Evolutionary conservation across 1,284 basidiomycete genomes (phyloP).

Genomic region (Trichosporon sp.): DNA sequence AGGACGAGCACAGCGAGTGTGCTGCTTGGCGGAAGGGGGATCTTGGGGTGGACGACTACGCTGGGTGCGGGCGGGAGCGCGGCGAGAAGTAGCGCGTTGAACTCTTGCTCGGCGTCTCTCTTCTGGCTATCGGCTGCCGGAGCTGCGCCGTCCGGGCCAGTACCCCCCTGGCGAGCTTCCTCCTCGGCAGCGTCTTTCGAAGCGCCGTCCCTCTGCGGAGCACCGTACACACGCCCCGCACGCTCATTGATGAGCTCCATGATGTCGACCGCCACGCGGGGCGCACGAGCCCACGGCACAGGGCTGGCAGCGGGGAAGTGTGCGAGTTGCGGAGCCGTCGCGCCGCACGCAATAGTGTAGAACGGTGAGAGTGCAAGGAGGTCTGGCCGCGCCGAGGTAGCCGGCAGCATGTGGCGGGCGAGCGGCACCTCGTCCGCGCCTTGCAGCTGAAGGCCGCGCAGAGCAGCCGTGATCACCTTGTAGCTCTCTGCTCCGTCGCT

Average conservation of each 20-base stretch:
- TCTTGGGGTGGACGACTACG: neutral
- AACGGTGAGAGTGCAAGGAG: constrained; percentile 33
- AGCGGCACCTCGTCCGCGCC: constrained; percentile 22
- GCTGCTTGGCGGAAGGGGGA: constrained; percentile 12
- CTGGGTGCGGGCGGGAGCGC: constrained; percentile 23
- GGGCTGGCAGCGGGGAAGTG: constrained; percentile 22
- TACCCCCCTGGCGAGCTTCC: no score
- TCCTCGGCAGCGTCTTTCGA: no score
- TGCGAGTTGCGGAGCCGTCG: constrained; percentile 17
- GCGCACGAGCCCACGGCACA: constrained; percentile 22
- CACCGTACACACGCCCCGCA: constrained; percentile 28
- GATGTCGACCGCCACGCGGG: constrained; percentile 17
- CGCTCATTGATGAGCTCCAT: constrained; percentile 36
- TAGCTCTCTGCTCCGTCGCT: constrained; percentile 15
- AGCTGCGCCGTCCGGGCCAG: no score
- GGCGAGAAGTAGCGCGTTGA: constrained; percentile 34
- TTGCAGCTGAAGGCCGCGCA: constrained; percentile 17
- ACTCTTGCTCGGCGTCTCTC: constrained; percentile 33
- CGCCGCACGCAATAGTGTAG: constrained; percentile 34
- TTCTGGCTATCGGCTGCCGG: no score
- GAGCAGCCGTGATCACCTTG: constrained; percentile 2
- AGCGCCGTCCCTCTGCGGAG: no score
- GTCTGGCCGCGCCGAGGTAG: constrained; percentile 2
- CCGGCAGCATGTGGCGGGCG: constrained; percentile 16
- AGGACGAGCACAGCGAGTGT: constrained; percentile 25